Percentiles rank a stretch among this genome's conserved stretches.
These are phyloP conservation scores for Rhizopus delemar DNA, from an alignment of 371 early-diverging fungal species.

Conservation along the genomic window DNA sequence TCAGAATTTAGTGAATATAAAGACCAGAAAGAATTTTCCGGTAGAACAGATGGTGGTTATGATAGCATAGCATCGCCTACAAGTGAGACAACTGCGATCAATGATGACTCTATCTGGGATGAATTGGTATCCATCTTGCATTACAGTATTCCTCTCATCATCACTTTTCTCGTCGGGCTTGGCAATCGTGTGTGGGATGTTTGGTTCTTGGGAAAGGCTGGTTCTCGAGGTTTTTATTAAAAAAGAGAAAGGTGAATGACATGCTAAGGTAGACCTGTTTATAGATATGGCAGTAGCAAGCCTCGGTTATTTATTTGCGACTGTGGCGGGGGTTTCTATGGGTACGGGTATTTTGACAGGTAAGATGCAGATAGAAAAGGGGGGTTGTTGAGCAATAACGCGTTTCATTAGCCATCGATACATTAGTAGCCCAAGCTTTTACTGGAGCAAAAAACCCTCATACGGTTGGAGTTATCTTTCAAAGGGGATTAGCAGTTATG, in stretches of 20 bases:
- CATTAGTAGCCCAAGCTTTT: conserved; percentile 46
- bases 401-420: conserved; percentile 38
- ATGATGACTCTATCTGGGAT: not conserved
- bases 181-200: conserved; percentile 37
- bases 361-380: conserved; percentile 9
- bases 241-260: not conserved
- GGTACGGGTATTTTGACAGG: conserved; percentile 47
- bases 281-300: conserved; percentile 42
- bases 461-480: conserved; percentile 42
- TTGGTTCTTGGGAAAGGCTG: conserved; percentile 40
- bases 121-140: not conserved
- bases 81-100: not conserved
- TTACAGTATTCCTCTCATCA: conserved; percentile 29
- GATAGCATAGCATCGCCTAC: not conserved
- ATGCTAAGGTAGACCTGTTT: not conserved
- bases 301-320: conserved; percentile 35
- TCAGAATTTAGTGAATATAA: not conserved
- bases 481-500: conserved; percentile 37
- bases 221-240: conserved; percentile 24
- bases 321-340: conserved; percentile 37
- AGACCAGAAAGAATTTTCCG: not conserved
- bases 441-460: conserved; percentile 38
- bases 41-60: not conserved
- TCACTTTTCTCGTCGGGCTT: conserved; percentile 33
- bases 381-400: too few relatives aligned